Base-by-base conservation (phyloP, 129 eudicot species). In the Heracleum sosnowskyi region DNA sequence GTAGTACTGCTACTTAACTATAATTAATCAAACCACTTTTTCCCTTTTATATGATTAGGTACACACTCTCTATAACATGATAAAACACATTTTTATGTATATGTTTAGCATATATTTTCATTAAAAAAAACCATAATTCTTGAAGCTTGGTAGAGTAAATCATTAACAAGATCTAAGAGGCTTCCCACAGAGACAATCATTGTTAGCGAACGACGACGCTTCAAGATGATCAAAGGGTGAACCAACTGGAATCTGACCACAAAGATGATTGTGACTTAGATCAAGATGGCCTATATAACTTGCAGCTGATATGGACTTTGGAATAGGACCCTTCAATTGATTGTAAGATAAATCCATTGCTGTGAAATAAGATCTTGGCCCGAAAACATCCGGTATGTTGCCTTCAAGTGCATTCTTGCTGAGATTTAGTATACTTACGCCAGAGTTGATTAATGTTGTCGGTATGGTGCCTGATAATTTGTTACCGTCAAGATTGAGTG, bases 281-380 rank as follows among this genome's bases (percentile, higher is more conserved):
- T 94, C 98, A 33, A 94, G 77, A 44, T 94, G 97, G 16, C 99
- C 99, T 73, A 95, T 78, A 53, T 71, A 95, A 7, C 94, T 57
- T 7, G 94, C 99, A 22, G 75, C 73, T 22, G 88, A 44, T 16
- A 92, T 90, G 46, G 97, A 91, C 82, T 85, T 88, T 57, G 99
- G 97, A 9, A 91, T 82, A 8, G 83, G 77, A 26, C 99, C 97
- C 31, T 75, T 88, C 73, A 95, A 63, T 53, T 81, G 81, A 63
- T 95, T 95, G 73, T 87, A 80, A 55, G 96, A 87, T 60, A 95
- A 78, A 84, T 95, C 99, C 78, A 95, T 28, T 62, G 84, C 87
- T 82, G 81, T 90, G 64, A 95, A 95, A 41, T 95, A 95, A 53
- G 99, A 91, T 69, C 88, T 88, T 74, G 92, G 90, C 79, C 97